A percentile compares a stretch with the other conserved stretches of the same genome.
Conservation (phyloP, 2,329 filamentous ascomycete genomes). For the Elsinoe ampelina region DNA sequence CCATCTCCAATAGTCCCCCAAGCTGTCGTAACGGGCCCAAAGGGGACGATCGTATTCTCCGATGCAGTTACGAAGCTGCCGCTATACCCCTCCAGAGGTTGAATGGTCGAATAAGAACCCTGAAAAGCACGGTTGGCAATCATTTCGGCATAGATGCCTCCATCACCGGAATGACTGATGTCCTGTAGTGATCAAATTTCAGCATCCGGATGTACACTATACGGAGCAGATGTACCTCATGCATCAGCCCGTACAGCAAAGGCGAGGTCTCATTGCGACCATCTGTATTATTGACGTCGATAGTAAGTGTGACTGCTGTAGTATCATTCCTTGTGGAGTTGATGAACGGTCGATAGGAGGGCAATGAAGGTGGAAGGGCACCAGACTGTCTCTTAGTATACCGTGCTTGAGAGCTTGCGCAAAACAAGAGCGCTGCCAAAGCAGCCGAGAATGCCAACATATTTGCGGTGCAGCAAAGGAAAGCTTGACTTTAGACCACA, state of each 20-base stretch:
- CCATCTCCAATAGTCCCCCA: constrained; percentile 28
- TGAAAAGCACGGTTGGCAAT: constrained; percentile 65
- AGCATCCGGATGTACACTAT: background rate
- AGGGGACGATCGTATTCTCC: constrained; percentile 25
- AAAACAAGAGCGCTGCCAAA: background rate
- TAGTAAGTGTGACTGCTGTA: constrained; percentile 14
- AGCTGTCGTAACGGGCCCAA: constrained; percentile 21
- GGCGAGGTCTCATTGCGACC: constrained; percentile 17
- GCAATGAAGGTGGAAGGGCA: constrained; percentile 6
- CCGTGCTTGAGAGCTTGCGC: background rate
- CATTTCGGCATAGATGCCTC: constrained; percentile 63
- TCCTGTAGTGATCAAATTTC: constrained; percentile 18
- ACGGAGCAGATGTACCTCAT: constrained; percentile 9
- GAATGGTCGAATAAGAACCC: constrained; percentile 24
- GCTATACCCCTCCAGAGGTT: constrained; percentile 17
- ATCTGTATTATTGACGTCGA: constrained; percentile 13
- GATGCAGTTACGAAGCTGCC: constrained; percentile 21
- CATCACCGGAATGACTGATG: constrained; percentile 54
- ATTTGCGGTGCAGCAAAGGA: background rate
- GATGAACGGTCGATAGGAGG: constrained; percentile 16
- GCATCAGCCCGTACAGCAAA: constrained; percentile 17
- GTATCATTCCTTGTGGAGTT: constrained; percentile 17
- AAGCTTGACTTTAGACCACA: background rate
- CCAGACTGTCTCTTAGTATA: constrained; percentile 13
- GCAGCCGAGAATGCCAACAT: background rate